Conservation (phyloP, 352 stramenopile species). For the Pythium brachiatum region DNA sequence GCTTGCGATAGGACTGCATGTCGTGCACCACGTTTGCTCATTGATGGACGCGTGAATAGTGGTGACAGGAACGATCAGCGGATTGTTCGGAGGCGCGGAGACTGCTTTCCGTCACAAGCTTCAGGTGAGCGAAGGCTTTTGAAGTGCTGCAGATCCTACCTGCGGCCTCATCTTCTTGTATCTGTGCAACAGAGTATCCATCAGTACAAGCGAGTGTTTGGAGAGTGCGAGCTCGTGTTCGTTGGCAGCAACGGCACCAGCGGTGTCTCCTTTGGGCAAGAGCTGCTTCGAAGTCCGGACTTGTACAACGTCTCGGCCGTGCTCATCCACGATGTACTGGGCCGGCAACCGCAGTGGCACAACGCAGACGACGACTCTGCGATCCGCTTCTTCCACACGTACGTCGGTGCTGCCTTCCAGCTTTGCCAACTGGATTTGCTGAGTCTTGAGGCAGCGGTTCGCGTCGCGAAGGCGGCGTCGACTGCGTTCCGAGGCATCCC, state of each 20-base stretch:
- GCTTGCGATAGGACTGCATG: too few species aligned
- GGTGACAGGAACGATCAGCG: slow-evolving; percentile 15
- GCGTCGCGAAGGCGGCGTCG: slow-evolving; percentile 55
- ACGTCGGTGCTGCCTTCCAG: slow-evolving; percentile 69
- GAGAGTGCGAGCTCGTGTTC: slow-evolving; percentile 74
- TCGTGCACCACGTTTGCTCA: too few species aligned
- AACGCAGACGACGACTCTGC: slow-evolving; percentile 39
- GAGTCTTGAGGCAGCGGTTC: slow-evolving; percentile 43
- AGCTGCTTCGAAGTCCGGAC: slow-evolving; percentile 49
- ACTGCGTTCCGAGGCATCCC: slow-evolving; percentile 50
- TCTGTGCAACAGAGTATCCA: slow-evolving; percentile 70
- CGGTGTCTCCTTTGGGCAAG: slow-evolving; percentile 78
- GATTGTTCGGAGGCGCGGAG: slow-evolving; percentile 13
- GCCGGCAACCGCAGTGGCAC: slow-evolving; percentile 40
- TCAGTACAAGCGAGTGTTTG: slow-evolving; percentile 62
- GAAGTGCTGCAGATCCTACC: too few species aligned
- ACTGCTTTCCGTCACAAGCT: slow-evolving; percentile 51
- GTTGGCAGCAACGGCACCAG: slow-evolving; percentile 80
- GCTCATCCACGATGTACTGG: slow-evolving; percentile 75
- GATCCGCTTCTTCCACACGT: slow-evolving; percentile 73
- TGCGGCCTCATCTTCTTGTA: too few species aligned
- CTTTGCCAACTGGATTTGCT: slow-evolving; percentile 52
- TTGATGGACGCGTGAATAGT: slow-evolving; percentile 2
- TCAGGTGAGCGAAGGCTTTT: slow-evolving; percentile 26
- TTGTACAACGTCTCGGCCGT: slow-evolving; percentile 57